Conservation (phyloP, 2,329 filamentous ascomycete genomes). For the Arthrobotrys conoides region DNA sequence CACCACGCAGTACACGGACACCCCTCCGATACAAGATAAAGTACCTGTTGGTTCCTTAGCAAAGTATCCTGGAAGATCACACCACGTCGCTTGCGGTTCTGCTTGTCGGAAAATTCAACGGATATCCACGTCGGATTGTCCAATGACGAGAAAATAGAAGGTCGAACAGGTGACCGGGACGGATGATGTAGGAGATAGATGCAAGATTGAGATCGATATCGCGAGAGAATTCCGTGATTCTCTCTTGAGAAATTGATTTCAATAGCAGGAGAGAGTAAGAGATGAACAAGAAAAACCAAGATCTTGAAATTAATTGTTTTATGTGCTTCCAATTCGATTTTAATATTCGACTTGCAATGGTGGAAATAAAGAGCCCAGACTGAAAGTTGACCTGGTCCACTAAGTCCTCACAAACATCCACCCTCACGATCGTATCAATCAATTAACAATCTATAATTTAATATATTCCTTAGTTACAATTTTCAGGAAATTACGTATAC, state of each 20-base stretch:
- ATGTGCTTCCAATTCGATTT: too few species aligned
- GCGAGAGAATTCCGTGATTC: slow-evolving; percentile 47
- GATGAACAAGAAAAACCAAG: slow-evolving; percentile 21
- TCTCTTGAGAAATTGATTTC: slow-evolving; percentile 27
- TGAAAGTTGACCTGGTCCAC: not conserved
- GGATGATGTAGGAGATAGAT: slow-evolving; percentile 21
- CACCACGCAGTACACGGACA: slow-evolving; percentile 27
- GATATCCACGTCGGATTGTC: slow-evolving; percentile 50
- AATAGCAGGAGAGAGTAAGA: slow-evolving; percentile 9
- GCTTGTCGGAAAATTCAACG: slow-evolving; percentile 57
- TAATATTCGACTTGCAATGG: slow-evolving; percentile 8
- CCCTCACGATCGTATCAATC: slow-evolving; percentile 13
- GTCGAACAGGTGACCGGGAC: slow-evolving; percentile 49
- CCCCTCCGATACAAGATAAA: slow-evolving; percentile 19
- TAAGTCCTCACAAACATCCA: not conserved
- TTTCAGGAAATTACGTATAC: slow-evolving; percentile 44
- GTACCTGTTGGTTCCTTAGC: not conserved
- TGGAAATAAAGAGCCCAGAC: slow-evolving; percentile 40
- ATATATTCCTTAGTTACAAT: slow-evolving; percentile 25
- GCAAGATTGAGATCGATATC: slow-evolving; percentile 16
- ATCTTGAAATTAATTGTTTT: slow-evolving; percentile 16
- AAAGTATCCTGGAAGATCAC: slow-evolving; percentile 53
- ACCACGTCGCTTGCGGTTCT: slow-evolving; percentile 61
- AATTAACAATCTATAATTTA: slow-evolving; percentile 6
- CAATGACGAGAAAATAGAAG: slow-evolving; percentile 45